Evolutionary conservation across 305 asterid species (phyloP).

Genomic region (Salvia sclarea): DNA sequence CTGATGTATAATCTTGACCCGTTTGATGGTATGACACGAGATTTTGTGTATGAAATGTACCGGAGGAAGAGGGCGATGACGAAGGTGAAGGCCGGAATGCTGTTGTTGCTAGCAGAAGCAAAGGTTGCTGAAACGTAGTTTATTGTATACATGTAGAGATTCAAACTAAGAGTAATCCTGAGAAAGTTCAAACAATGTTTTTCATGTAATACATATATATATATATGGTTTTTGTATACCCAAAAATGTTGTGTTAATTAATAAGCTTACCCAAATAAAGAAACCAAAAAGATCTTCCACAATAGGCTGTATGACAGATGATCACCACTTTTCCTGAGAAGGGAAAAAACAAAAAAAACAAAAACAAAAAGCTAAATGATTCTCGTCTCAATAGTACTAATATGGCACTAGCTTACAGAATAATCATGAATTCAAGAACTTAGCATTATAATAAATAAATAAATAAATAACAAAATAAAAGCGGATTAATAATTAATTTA

Average conservation of each 20-base stretch:
- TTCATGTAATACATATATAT: too few species aligned
- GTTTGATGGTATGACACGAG: neutral
- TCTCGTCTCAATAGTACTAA: too few species aligned
- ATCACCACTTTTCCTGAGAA: constrained; percentile 43
- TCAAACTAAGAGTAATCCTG: constrained; percentile 53
- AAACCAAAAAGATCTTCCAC: constrained; percentile 46
- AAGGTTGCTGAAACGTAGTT: constrained; percentile 60
- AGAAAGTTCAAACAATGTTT: neutral
- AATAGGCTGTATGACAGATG: constrained; percentile 42
- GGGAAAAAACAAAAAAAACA: neutral
- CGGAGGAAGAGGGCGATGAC: constrained; percentile 31
- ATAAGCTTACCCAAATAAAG: constrained; percentile 46
- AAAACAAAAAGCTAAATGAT: too few species aligned
- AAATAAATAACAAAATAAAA: neutral
- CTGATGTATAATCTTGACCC: too few species aligned
- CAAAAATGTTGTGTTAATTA: neutral
- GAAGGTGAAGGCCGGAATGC: constrained; percentile 55
- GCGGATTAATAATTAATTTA: too few species aligned
- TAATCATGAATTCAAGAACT: neutral
- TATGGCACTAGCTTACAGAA: too few species aligned
- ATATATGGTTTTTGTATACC: too few species aligned
- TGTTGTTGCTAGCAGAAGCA: constrained; percentile 57
- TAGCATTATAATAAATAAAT: neutral
- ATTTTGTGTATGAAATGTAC: too few species aligned
- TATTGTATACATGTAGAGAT: constrained; percentile 48